Percentiles rank a stretch among this genome's conserved stretches.
These are phyloP conservation scores for Nicotiana otophora DNA, from an alignment of 257 asterid species.

Conservation along the genomic window DNA sequence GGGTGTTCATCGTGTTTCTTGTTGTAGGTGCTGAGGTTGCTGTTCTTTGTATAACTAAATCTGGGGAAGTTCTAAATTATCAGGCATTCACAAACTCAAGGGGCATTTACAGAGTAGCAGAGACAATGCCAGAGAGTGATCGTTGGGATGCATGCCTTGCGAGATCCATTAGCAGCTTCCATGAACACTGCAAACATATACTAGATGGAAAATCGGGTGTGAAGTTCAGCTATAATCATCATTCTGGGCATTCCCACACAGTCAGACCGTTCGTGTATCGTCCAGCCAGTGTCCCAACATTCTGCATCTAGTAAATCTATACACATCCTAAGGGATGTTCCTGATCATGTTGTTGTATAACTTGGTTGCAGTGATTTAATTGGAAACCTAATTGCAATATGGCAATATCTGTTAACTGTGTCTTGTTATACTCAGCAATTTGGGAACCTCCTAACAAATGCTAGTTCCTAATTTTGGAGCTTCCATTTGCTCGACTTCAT, in stretches of 20 bases:
- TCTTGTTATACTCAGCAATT: too few relatives aligned
- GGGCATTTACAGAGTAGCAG: constrained; percentile 79
- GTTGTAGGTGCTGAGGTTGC: constrained; percentile 92
- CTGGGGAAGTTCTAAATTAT: constrained; percentile 86
- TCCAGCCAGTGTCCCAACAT: constrained; percentile 53
- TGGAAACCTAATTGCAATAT: too few relatives aligned
- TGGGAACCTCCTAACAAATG: too few relatives aligned
- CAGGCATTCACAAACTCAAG: constrained; percentile 80
- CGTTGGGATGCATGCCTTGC: constrained; percentile 92
- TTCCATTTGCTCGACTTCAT: too few relatives aligned
- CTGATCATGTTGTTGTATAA: too few relatives aligned
- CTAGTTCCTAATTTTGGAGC: too few relatives aligned
- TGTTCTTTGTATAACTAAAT: constrained; percentile 92
- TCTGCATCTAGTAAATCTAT: constrained; percentile 35
- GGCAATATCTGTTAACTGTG: too few relatives aligned
- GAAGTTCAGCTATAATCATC: constrained; percentile 68
- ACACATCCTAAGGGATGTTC: too few relatives aligned
- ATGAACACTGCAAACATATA: constrained; percentile 57
- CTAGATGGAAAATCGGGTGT: constrained; percentile 55
- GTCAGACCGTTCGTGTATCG: constrained; percentile 73
- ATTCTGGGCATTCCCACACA: constrained; percentile 66
- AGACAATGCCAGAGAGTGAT: constrained; percentile 93
- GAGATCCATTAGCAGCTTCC: constrained; percentile 85
- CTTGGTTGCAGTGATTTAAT: too few relatives aligned
- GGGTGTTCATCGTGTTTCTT: background rate